Percentiles rank a stretch among this genome's conserved stretches.
These are phyloP conservation scores for Oryza punctata DNA, from an alignment of 176 grass and related monocot species.

Conservation along the genomic window DNA sequence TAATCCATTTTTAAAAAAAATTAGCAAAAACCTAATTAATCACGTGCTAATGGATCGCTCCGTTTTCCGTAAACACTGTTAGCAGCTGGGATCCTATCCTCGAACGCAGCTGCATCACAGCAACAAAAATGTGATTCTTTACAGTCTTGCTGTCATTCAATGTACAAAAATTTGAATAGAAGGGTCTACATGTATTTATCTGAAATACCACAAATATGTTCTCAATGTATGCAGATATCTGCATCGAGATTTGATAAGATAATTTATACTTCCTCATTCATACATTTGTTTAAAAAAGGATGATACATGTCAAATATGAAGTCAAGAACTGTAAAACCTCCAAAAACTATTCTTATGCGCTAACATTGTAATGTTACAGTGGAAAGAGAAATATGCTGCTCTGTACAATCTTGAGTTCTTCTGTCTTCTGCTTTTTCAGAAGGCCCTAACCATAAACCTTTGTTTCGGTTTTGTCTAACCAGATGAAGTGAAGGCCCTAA, in stretches of 20 bases:
- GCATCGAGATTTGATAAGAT: neutral
- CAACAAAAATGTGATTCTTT: neutral
- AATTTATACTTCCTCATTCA: conserved; percentile 9
- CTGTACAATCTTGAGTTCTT: conserved; percentile 23
- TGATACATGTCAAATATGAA: neutral
- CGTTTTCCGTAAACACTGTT: too few species aligned
- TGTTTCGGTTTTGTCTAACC: conserved; percentile 23
- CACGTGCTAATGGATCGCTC: too few species aligned
- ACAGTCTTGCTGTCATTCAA: neutral
- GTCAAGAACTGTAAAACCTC: neutral
- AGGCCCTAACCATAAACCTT: conserved; percentile 9
- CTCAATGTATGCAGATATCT: neutral
- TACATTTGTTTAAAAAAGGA: conserved; percentile 10
- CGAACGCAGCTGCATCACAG: too few species aligned
- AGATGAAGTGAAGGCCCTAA: conserved; percentile 6
- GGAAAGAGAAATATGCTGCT: conserved; percentile 4
- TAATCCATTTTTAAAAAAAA: too few species aligned
- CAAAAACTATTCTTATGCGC: conserved; percentile 3
- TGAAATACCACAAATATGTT: neutral
- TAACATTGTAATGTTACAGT: conserved; percentile 8
- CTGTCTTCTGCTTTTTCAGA: neutral
- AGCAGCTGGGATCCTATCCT: too few species aligned
- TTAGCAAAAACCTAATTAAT: too few species aligned
- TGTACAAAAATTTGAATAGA: neutral
- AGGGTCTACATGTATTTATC: neutral